Conservation (phyloP, 345 rosid genomes). For the Eucalyptus brandiana region DNA sequence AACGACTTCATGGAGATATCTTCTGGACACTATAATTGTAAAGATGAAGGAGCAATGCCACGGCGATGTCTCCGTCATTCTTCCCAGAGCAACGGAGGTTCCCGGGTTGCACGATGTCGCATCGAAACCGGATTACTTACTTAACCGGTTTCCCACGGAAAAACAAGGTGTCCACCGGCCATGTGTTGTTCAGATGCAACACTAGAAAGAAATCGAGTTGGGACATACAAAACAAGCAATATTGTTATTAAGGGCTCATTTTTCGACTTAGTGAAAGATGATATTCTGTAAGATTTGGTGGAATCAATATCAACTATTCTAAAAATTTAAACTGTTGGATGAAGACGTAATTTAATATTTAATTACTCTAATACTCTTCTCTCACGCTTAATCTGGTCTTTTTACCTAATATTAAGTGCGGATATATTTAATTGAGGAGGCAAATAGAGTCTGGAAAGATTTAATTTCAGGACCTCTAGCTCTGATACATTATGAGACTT, state of each 20-base stretch:
- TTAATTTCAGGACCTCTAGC: accelerated
- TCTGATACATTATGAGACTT: accelerated
- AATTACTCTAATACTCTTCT: no score
- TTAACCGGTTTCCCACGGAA: neutral
- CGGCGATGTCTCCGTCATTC: neutral
- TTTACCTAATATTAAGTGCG: no score
- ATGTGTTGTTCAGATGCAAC: neutral
- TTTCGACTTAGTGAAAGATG: no score
- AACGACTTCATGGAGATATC: neutral
- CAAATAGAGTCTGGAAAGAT: accelerated
- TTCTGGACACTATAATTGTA: neutral
- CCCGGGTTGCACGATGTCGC: neutral
- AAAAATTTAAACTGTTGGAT: no score
- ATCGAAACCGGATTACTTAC: neutral
- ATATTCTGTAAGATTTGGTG: no score
- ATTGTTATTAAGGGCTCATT: no score
- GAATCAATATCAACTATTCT: accelerated
- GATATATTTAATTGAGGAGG: no score
- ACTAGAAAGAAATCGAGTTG: neutral
- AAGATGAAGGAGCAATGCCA: neutral
- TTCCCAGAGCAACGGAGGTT: neutral
- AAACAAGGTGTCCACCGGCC: neutral
- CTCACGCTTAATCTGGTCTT: accelerated
- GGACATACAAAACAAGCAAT: no score
- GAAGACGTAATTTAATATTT: accelerated